These are phyloP conservation scores for Epichloe glyceriae DNA, from an alignment of 2,329 filamentous ascomycete genomes.

Conservation along the genomic window DNA sequence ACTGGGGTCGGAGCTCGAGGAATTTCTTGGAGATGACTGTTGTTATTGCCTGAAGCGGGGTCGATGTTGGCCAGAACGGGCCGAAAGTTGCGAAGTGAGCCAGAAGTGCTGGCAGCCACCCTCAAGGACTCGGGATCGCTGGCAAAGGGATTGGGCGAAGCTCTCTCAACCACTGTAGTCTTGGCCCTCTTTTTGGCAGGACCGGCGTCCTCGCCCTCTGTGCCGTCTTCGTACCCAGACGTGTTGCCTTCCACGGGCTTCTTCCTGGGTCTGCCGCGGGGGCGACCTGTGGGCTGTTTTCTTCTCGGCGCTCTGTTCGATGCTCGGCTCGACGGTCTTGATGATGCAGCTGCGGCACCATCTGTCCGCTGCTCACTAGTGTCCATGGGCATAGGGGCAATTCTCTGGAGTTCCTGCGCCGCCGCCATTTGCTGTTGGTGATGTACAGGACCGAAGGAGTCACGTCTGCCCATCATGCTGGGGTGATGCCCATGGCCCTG, in stretches of 20 bases:
- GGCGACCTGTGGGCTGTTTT: conserved; percentile 38
- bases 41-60: conserved; percentile 20
- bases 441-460: conserved; percentile 15
- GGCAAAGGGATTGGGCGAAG: conserved; percentile 60
- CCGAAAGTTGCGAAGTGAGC: conserved; percentile 73
- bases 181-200: conserved; percentile 60
- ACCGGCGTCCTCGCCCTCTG: conserved; percentile 43
- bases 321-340: conserved; percentile 47
- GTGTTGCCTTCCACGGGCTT: conserved; percentile 49
- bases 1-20: conserved; percentile 68
- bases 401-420: conserved; percentile 19
- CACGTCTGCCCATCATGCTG: conserved; percentile 10
- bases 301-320: conserved; percentile 31
- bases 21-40: conserved; percentile 53
- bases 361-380: conserved; percentile 8
- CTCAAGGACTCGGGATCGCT: conserved; percentile 66
- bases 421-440: conserved; percentile 9
- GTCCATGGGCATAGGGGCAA: conserved; percentile 23
- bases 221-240: conserved; percentile 58
- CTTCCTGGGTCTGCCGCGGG: conserved; percentile 43
- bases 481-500: conserved; percentile 14
- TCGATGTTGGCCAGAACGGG: conserved; percentile 47
- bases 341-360: conserved; percentile 21
- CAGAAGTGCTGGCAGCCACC: conserved; percentile 82
- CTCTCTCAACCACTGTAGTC: conserved; percentile 52